phyloP scores from a whole-genome alignment of 768 basidiomycete genomes.

The Lenzites betulinus region DNA sequence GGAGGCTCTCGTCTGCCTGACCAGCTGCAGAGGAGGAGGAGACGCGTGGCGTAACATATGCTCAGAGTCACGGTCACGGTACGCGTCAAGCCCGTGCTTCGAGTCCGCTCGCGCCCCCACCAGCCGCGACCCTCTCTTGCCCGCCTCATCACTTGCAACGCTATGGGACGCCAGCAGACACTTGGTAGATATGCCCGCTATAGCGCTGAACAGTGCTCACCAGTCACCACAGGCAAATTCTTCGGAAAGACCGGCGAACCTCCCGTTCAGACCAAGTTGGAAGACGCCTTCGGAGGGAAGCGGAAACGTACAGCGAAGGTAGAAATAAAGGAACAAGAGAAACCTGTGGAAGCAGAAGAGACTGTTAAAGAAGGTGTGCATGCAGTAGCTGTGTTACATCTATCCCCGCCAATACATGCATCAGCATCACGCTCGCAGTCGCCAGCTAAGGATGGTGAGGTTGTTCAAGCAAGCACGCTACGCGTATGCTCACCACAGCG shows the following conservation, averaged over 20 bases:
- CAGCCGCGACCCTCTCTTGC: constrained; percentile 12
- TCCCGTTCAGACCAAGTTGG: constrained; percentile 76
- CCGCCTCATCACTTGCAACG: constrained; percentile 11
- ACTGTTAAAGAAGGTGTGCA: not conserved
- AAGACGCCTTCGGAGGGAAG: constrained; percentile 71
- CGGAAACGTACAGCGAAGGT: constrained; percentile 35
- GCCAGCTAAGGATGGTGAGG: constrained; percentile 5
- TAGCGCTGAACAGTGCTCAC: not conserved
- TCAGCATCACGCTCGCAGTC: not conserved
- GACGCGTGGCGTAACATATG: constrained; percentile 27
- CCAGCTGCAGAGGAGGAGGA: not conserved
- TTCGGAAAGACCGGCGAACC: constrained; percentile 74
- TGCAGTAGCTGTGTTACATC: not conserved
- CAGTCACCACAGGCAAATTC: constrained; percentile 60
- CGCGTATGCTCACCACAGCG: not conserved
- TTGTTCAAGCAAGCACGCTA: not conserved
- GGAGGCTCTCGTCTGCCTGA: not conserved
- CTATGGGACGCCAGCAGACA: constrained; percentile 76
- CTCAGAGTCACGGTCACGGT: constrained; percentile 28
- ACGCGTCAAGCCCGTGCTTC: constrained; percentile 27
- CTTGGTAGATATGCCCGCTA: constrained; percentile 46
- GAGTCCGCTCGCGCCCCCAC: constrained; percentile 20
- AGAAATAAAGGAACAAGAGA: constrained; percentile 25
- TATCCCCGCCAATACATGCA: not conserved
- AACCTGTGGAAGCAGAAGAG: constrained; percentile 17